Conservation (phyloP, 2,329 filamentous ascomycete species). For the Talaromyces sp. region DNA sequence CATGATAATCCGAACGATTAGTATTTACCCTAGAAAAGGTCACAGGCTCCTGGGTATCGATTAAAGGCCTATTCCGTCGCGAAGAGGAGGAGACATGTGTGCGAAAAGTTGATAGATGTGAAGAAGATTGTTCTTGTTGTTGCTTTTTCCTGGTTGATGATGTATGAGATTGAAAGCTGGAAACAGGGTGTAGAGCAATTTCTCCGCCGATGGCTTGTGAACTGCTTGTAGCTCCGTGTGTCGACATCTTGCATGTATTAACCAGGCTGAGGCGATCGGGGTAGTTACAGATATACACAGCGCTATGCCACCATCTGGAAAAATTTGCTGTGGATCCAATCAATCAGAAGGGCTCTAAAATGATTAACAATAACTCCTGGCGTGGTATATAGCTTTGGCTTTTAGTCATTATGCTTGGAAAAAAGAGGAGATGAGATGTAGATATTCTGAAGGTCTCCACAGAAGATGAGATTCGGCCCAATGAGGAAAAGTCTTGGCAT, state of each 20-base stretch:
- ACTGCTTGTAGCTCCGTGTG: background rate
- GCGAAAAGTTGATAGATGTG: slow-evolving; percentile 1
- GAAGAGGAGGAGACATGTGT: slow-evolving; percentile 2
- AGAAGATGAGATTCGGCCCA: background rate
- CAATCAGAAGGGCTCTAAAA: background rate
- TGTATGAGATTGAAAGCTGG: slow-evolving; percentile 25
- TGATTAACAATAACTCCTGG: background rate
- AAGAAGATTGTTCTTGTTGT: slow-evolving; percentile 6
- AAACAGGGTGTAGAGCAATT: slow-evolving; percentile 21
- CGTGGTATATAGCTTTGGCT: background rate
- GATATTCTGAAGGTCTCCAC: background rate
- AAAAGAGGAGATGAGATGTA: background rate
- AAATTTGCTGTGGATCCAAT: background rate
- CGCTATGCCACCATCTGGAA: background rate
- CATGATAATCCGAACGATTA: slow-evolving; percentile 11
- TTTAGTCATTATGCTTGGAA: too few species aligned
- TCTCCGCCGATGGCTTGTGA: slow-evolving; percentile 17
- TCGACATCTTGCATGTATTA: slow-evolving; percentile 6
- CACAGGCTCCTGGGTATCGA: background rate
- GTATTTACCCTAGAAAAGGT: slow-evolving; percentile 10
- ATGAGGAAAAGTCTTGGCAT: background rate
- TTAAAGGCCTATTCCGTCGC: background rate
- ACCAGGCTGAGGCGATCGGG: background rate
- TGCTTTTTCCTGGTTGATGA: slow-evolving; percentile 20
- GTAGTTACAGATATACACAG: background rate